Conservation (phyloP, 1,284 basidiomycete species). For the Bothia castanella region DNA sequence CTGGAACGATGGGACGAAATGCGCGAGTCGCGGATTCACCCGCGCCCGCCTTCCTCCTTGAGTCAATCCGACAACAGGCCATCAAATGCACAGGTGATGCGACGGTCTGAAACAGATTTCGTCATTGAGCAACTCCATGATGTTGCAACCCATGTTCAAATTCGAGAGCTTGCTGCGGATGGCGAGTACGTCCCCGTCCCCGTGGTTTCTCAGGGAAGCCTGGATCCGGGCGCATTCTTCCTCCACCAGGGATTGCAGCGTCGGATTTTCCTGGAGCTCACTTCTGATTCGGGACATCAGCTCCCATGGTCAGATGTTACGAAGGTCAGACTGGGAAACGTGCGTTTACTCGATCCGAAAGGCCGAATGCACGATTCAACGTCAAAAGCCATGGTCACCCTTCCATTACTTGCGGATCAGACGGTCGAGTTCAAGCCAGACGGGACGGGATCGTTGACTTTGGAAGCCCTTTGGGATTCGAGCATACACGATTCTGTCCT, state of each 20-base stretch:
- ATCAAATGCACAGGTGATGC: constrained; percentile 65
- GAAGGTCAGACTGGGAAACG: constrained; percentile 75
- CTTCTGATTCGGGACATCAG: constrained; percentile 86
- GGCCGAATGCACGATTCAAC: constrained; percentile 76
- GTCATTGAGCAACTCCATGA: constrained; percentile 88
- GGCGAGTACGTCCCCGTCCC: constrained; percentile 85
- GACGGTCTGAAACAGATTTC: constrained; percentile 88
- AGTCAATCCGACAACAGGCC: constrained; percentile 34
- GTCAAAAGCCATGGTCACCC: constrained; percentile 61
- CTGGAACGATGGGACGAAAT: constrained; percentile 90
- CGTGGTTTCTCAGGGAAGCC: constrained; percentile 70
- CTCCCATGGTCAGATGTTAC: constrained; percentile 83
- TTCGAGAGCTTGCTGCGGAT: constrained; percentile 82
- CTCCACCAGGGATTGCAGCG: constrained; percentile 93
- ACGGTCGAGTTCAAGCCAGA: constrained; percentile 72
- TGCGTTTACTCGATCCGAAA: constrained; percentile 81
- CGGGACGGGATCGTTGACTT: constrained; percentile 70
- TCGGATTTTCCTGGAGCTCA: constrained; percentile 71
- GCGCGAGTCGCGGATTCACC: constrained; percentile 59
- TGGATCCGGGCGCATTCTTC: constrained; percentile 85
- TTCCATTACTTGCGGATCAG: constrained; percentile 74
- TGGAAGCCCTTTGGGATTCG: constrained; percentile 87
- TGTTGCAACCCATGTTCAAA: constrained; percentile 79
- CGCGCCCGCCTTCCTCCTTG: constrained; percentile 32
- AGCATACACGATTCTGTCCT: constrained; percentile 85